Conservation (phyloP, 208 protist genomes). For the Lotmaria passim region DNA sequence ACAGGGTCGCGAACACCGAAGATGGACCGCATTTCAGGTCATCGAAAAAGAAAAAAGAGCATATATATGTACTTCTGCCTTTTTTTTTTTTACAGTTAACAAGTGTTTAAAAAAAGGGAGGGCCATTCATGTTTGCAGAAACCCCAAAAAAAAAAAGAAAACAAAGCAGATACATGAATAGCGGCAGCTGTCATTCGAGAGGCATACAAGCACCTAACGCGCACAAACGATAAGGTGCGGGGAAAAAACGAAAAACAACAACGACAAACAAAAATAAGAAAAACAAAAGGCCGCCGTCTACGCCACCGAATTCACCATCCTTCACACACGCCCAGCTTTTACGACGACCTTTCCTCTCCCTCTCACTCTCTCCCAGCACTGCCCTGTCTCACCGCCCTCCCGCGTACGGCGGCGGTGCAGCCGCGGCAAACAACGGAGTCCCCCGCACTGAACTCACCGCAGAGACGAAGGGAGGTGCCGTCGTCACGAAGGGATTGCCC, state of each 20-base stretch:
- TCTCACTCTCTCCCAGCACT: neutral
- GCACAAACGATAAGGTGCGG: neutral
- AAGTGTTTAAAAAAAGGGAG: neutral
- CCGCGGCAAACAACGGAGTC: slow-evolving; percentile 36
- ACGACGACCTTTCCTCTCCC: neutral
- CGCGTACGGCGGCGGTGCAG: slow-evolving; percentile 49
- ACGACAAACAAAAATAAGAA: neutral
- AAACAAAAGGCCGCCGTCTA: too few relatives aligned
- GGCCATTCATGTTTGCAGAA: too few relatives aligned
- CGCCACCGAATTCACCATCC: neutral
- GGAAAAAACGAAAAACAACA: neutral
- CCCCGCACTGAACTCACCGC: slow-evolving; percentile 38
- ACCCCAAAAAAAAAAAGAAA: slow-evolving; percentile 13
- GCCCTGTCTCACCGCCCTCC: neutral
- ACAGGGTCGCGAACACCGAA: too few relatives aligned
- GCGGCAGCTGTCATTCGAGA: slow-evolving; percentile 2
- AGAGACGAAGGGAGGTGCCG: slow-evolving; percentile 27
- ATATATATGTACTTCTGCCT: neutral
- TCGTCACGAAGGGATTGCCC: slow-evolving; percentile 33
- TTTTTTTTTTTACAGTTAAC: neutral
- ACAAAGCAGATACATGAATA: slow-evolving; percentile 20
- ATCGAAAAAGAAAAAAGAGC: too few relatives aligned
- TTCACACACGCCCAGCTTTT: neutral
- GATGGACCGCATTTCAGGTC: too few relatives aligned
- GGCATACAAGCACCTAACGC: neutral